Percentiles rank a stretch among this genome's conserved stretches.
Conservation (phyloP, 2,329 filamentous ascomycete genomes). For the Pseudocercospora musae region DNA sequence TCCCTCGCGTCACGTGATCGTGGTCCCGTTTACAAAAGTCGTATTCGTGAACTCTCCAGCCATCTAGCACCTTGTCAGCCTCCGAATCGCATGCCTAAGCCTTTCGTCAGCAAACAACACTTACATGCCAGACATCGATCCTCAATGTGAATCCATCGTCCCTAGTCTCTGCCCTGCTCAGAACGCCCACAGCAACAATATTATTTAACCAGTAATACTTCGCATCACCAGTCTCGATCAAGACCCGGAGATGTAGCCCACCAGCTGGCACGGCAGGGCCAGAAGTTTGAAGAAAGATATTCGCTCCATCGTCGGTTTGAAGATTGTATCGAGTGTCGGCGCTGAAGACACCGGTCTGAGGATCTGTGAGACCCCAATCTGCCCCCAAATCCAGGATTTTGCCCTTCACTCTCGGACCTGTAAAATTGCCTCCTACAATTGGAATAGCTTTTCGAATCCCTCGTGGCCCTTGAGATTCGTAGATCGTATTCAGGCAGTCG, state of each 20-base stretch:
- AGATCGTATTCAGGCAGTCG: slow-evolving; percentile 26
- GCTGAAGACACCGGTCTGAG: slow-evolving; percentile 30
- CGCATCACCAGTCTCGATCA: slow-evolving; percentile 37
- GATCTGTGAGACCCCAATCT: slow-evolving; percentile 38
- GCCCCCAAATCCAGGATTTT: slow-evolving; percentile 37
- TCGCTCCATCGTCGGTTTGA: slow-evolving; percentile 36
- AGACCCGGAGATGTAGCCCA: slow-evolving; percentile 31
- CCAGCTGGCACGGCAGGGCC: slow-evolving; percentile 30
- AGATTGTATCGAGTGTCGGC: slow-evolving; percentile 40
- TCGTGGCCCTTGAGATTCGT: slow-evolving; percentile 25
- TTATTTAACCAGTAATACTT: slow-evolving; percentile 40
- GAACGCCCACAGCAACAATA: slow-evolving; percentile 29
- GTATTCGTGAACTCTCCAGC: too few species aligned
- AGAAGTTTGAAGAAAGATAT: slow-evolving; percentile 25
- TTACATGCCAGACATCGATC: slow-evolving; percentile 32
- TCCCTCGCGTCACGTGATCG: too few species aligned
- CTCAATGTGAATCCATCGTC: slow-evolving; percentile 20
- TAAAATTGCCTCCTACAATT: slow-evolving; percentile 34
- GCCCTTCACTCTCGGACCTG: slow-evolving; percentile 28
- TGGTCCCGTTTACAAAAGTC: too few species aligned
- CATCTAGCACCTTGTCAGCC: too few species aligned
- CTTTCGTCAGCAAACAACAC: slow-evolving; percentile 7
- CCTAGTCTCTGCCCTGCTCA: slow-evolving; percentile 15
- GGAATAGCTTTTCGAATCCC: slow-evolving; percentile 32
- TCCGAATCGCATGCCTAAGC: too few species aligned